phyloP scores from a whole-genome alignment of 2,329 filamentous ascomycete species.

The Talaromyces atroroseus region DNA sequence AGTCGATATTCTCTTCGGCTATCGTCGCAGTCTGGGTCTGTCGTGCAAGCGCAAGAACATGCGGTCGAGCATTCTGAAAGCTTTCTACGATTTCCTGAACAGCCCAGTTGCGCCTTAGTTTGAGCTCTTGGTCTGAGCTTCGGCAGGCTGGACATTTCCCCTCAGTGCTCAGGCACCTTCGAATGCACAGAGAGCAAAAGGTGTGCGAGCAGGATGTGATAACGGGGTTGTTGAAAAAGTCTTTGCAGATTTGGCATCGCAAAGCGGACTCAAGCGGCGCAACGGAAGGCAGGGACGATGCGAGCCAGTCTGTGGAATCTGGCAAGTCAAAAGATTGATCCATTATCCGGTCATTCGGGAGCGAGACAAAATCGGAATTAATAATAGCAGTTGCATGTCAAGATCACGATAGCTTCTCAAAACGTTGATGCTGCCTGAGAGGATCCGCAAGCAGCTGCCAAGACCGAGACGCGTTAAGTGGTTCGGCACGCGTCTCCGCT shows the following conservation, averaged over 20 bases:
- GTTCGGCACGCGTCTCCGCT: conserved; percentile 28
- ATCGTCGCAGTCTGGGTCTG: conserved; percentile 48
- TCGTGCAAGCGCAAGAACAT: conserved; percentile 60
- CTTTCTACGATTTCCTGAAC: conserved; percentile 78
- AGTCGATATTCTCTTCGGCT: conserved; percentile 40
- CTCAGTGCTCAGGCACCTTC: conserved; percentile 73
- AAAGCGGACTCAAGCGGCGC: conserved; percentile 68
- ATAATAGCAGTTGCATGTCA: not conserved
- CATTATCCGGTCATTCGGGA: conserved; percentile 22
- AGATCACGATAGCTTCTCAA: too few relatives aligned
- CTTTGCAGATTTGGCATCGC: conserved; percentile 96
- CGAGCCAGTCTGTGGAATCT: conserved; percentile 46
- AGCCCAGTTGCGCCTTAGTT: conserved; percentile 76
- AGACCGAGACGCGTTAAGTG: conserved; percentile 42
- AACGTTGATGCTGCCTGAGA: too few relatives aligned
- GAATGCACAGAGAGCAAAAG: conserved; percentile 94
- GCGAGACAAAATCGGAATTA: not conserved
- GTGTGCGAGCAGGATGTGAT: conserved; percentile 92
- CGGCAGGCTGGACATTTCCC: conserved; percentile 86
- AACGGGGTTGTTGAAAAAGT: conserved; percentile 92
- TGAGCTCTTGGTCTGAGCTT: conserved; percentile 71
- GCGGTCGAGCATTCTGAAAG: conserved; percentile 62
- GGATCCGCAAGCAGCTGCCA: conserved; percentile 22
- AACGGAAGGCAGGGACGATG: conserved; percentile 40
- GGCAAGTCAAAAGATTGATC: conserved; percentile 34